Percentiles rank a stretch among this genome's conserved stretches.
These are phyloP conservation scores for Pyrenophora seminiperda DNA, from an alignment of 2,329 filamentous ascomycete species.

Conservation along the genomic window DNA sequence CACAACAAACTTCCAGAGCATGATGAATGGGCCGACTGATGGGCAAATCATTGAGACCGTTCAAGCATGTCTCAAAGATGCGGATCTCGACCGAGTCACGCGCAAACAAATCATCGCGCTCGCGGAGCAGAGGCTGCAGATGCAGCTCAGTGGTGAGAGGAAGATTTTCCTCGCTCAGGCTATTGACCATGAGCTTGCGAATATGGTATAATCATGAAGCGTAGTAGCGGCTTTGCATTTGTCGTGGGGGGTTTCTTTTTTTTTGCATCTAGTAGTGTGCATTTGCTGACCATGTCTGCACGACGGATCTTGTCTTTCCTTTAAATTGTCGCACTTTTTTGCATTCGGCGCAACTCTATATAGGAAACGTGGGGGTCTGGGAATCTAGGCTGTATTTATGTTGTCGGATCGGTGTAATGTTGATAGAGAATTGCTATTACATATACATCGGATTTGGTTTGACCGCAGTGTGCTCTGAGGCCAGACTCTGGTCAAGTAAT, in stretches of 20 bases:
- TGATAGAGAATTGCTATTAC: slow-evolving; percentile 6
- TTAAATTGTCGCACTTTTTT: slow-evolving; percentile 1
- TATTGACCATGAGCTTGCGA: slow-evolving; percentile 92
- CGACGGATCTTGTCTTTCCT: slow-evolving; percentile 16
- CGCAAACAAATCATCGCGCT: slow-evolving; percentile 91
- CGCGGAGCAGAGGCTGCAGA: slow-evolving; percentile 91
- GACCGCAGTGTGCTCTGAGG: not conserved
- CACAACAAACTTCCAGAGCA: slow-evolving; percentile 64
- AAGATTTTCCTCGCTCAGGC: slow-evolving; percentile 87
- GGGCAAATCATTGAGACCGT: slow-evolving; percentile 82
- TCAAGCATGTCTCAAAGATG: slow-evolving; percentile 78
- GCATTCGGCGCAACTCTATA: slow-evolving; percentile 12
- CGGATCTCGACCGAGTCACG: slow-evolving; percentile 94
- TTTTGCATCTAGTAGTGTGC: slow-evolving; percentile 29
- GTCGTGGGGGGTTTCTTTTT: slow-evolving; percentile 3
- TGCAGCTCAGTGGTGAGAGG: slow-evolving; percentile 83
- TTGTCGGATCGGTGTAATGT: slow-evolving; percentile 5
- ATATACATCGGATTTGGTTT: not conserved
- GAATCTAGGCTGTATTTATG: slow-evolving; percentile 9
- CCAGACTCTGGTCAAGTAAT: too few species aligned
- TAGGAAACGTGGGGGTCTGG: slow-evolving; percentile 9
- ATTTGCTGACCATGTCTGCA: slow-evolving; percentile 17
- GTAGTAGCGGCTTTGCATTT: slow-evolving; percentile 3
- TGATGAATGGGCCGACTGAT: slow-evolving; percentile 72
- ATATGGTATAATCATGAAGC: slow-evolving; percentile 72